Base-by-base conservation (phyloP, 208 protist genomes). In the Eutreptiella sp. region DNA sequence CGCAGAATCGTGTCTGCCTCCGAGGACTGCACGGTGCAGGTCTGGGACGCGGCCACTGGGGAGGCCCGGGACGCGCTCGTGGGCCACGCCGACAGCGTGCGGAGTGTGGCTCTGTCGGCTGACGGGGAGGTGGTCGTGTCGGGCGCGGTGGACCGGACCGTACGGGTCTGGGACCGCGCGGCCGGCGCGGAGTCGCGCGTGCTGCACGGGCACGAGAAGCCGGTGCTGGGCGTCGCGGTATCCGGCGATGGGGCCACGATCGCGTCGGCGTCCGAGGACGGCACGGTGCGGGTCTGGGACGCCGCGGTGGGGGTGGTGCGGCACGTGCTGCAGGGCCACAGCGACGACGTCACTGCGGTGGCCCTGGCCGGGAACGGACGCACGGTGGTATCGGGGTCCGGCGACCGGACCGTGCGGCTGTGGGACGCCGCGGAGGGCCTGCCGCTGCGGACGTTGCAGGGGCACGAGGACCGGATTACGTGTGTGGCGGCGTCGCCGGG, bases 41-140 rank as follows among this genome's bases (percentile, higher is more conserved):
- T 16, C 57, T 34, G 16, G 46, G 94, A 96, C 83, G 93, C 86
- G n/a, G n/a, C n/a, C n/a, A n/a, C n/a, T n/a, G n/a, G n/a, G n/a
- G n/a, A n/a, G n/a, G n/a, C n/a, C n/a, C n/a, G n/a, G n/a, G n/a
- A n/a, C n/a, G n/a, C n/a, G n/a, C n/a, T 85, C 24, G 36, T 33
- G 29, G 67, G 84, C 54, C 84, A 90, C 58, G 48, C 23, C 23
- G 72, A 89, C 63, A 86, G 71, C 54, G 66, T 91, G 32, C 70
- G 85, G 55, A 91, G 96, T 64, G 75, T 97, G 33, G 84, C 85
- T 31, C 77, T 97, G 63, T 96, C 91, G 3, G 77, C 70, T 47
- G 91, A 97, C 68, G 89, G 87, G 54, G 73, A 94, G 72, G 96
- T 90, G 57, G 88, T 82, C 24, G 71, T 97, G n/a, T 94, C 92